phyloP scores from a whole-genome alignment of 208 protist species.

The Acanthamoeba castellanii region DNA sequence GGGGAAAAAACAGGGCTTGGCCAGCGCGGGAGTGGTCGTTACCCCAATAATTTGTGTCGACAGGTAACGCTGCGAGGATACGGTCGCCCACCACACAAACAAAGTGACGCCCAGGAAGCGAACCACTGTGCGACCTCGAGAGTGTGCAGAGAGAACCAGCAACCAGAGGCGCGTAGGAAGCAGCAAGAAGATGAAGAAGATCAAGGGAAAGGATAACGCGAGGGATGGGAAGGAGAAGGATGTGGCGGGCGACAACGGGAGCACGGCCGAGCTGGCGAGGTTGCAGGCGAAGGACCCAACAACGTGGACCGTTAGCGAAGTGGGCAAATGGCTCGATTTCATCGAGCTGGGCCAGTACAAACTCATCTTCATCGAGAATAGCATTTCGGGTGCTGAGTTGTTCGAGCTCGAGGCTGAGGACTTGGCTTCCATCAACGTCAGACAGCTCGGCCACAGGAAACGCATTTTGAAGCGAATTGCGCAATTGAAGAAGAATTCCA shows the following conservation, averaged over 20 bases:
- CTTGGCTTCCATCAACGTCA: slow-evolving; percentile 63
- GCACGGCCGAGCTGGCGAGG: slow-evolving; percentile 32
- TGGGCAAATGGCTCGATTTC: slow-evolving; percentile 73
- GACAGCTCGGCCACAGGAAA: slow-evolving; percentile 69
- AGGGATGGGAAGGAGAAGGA: slow-evolving; percentile 46
- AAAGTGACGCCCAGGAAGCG: too few species aligned
- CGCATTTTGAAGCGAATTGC: slow-evolving; percentile 66
- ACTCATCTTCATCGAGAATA: slow-evolving; percentile 73
- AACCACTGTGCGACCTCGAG: too few species aligned
- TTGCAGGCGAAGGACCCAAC: slow-evolving; percentile 61
- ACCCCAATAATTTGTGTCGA: too few species aligned
- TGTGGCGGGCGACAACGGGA: not conserved
- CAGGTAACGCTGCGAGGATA: too few species aligned
- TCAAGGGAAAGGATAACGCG: not conserved
- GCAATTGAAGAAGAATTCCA: slow-evolving; percentile 68
- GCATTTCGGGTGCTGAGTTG: slow-evolving; percentile 68
- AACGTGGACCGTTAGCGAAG: slow-evolving; percentile 69
- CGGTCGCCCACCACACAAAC: too few species aligned
- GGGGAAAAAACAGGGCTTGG: too few species aligned
- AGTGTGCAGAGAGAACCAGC: too few species aligned
- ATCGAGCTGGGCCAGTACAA: slow-evolving; percentile 73
- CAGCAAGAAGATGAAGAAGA: slow-evolving; percentile 25
- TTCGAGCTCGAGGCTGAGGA: slow-evolving; percentile 74
- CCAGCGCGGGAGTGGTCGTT: too few species aligned
- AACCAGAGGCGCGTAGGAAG: too few species aligned